Conservation (phyloP, 2,329 filamentous ascomycete genomes). For the Sarocladiaceae sp. region DNA sequence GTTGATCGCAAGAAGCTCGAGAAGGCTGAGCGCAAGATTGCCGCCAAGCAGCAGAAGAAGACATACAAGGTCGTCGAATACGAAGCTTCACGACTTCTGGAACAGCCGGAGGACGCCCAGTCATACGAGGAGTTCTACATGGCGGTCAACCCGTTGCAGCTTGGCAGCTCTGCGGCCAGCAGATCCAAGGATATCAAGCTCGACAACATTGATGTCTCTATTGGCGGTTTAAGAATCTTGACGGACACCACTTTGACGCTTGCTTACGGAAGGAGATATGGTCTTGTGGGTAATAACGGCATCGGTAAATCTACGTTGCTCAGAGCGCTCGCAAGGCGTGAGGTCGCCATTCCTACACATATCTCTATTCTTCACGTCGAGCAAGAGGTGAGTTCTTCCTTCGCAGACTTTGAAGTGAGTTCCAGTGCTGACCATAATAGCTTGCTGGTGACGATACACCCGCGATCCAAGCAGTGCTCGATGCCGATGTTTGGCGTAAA, state of each 20-base stretch:
- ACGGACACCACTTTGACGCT: slow-evolving; percentile 87
- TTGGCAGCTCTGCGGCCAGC: slow-evolving; percentile 65
- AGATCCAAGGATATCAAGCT: slow-evolving; percentile 99
- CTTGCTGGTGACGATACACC: slow-evolving; percentile 94
- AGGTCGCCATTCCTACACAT: slow-evolving; percentile 90
- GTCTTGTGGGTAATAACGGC: slow-evolving; percentile 98
- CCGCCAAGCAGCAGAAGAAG: slow-evolving; percentile 98
- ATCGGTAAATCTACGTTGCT: slow-evolving; percentile 96
- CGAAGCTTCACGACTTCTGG: slow-evolving; percentile 85
- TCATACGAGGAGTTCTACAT: slow-evolving; percentile 99
- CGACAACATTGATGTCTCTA: slow-evolving; percentile 91
- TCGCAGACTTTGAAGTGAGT: not conserved
- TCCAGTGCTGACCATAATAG: slow-evolving; percentile 35
- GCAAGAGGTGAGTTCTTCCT: slow-evolving; percentile 69
- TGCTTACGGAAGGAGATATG: slow-evolving; percentile 89
- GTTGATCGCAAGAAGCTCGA: slow-evolving; percentile 99
- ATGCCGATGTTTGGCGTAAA: slow-evolving; percentile 98
- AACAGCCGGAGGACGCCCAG: slow-evolving; percentile 76
- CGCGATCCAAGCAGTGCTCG: slow-evolving; percentile 88
- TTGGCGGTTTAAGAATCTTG: slow-evolving; percentile 82
- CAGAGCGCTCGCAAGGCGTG: slow-evolving; percentile 85
- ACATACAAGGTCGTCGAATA: slow-evolving; percentile 98
- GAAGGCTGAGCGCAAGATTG: slow-evolving; percentile 96
- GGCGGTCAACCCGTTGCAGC: slow-evolving; percentile 93
- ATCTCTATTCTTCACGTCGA: slow-evolving; percentile 99